Percentiles rank a stretch among this genome's conserved stretches.
phyloP scores from a whole-genome alignment of 768 basidiomycete species.

The Leccinum obscurum region DNA sequence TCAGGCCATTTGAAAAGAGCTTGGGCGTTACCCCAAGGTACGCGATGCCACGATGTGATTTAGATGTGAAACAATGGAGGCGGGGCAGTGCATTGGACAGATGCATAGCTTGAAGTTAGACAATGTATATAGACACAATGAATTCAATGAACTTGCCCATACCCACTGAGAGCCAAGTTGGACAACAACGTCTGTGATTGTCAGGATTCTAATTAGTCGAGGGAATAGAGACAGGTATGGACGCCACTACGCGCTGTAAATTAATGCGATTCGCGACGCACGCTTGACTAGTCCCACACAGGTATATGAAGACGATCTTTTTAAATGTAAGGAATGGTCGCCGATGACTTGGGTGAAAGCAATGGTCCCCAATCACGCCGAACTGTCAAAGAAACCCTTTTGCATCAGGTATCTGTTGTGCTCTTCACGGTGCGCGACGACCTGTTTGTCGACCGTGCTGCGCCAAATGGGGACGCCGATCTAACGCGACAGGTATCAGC shows the following conservation, averaged over 20 bases:
- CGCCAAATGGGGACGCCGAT: constrained; percentile 56
- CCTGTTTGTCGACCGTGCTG: constrained; percentile 46
- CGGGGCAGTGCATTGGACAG: neutral
- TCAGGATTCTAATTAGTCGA: neutral
- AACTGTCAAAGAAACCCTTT: constrained; percentile 42
- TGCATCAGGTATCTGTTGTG: constrained; percentile 45
- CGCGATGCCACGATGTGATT: neutral
- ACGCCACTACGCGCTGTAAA: neutral
- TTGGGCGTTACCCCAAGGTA: neutral
- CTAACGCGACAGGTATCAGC: constrained; percentile 28
- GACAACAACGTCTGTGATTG: neutral
- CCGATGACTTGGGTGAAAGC: no score
- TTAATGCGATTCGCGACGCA: neutral
- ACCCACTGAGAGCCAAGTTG: neutral
- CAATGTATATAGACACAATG: neutral
- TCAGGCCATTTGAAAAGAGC: neutral
- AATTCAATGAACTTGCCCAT: neutral
- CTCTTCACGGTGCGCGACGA: constrained; percentile 46
- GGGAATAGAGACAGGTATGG: neutral
- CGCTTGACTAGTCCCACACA: neutral
- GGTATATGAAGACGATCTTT: neutral
- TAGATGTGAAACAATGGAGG: neutral
- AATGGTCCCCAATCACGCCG: constrained; percentile 3
- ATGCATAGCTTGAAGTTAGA: neutral
- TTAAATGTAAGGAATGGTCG: neutral